Conservation (phyloP, 371 early-diverging fungal species). For the Thermomucor indicae-seudaticae region DNA sequence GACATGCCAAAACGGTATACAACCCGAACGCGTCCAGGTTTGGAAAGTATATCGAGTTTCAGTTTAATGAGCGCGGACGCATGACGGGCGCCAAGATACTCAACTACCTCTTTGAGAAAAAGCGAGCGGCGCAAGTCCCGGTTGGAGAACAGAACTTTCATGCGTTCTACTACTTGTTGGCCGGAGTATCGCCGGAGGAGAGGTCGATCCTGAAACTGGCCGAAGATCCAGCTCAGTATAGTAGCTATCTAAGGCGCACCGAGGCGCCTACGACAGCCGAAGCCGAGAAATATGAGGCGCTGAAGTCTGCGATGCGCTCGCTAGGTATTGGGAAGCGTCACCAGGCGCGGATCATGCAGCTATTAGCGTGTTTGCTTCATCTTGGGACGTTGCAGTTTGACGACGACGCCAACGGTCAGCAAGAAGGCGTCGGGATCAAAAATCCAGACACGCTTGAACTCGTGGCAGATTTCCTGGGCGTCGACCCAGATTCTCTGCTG, state of each 20-base stretch:
- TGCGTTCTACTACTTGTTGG: slow-evolving; percentile 85
- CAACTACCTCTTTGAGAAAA: slow-evolving; percentile 90
- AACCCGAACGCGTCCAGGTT: slow-evolving; percentile 87
- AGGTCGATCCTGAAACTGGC: slow-evolving; percentile 27
- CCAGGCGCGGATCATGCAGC: slow-evolving; percentile 79
- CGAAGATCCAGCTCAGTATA: slow-evolving; percentile 23
- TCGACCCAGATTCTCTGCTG: slow-evolving; percentile 74
- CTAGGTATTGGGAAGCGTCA: slow-evolving; percentile 76
- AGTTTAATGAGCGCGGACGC: slow-evolving; percentile 85
- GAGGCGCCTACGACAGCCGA: slow-evolving; percentile 35
- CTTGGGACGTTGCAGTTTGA: slow-evolving; percentile 83
- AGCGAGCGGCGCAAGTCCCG: slow-evolving; percentile 53
- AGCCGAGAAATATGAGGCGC: slow-evolving; percentile 52
- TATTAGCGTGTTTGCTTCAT: slow-evolving; percentile 81
- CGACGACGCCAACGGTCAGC: slow-evolving; percentile 37
- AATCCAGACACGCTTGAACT: slow-evolving; percentile 69
- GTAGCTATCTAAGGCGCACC: slow-evolving; percentile 11
- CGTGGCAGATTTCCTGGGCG: slow-evolving; percentile 84
- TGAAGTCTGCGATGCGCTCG: slow-evolving; percentile 69
- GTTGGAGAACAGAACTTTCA: slow-evolving; percentile 86
- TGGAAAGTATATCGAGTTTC: slow-evolving; percentile 87
- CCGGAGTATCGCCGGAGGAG: slow-evolving; percentile 37
- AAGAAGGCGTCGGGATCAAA: slow-evolving; percentile 70
- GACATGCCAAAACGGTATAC: slow-evolving; percentile 70
- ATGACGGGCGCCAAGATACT: slow-evolving; percentile 87